Base-by-base conservation (phyloP, 2,329 filamentous ascomycete genomes). In the Ustulina deusta region DNA sequence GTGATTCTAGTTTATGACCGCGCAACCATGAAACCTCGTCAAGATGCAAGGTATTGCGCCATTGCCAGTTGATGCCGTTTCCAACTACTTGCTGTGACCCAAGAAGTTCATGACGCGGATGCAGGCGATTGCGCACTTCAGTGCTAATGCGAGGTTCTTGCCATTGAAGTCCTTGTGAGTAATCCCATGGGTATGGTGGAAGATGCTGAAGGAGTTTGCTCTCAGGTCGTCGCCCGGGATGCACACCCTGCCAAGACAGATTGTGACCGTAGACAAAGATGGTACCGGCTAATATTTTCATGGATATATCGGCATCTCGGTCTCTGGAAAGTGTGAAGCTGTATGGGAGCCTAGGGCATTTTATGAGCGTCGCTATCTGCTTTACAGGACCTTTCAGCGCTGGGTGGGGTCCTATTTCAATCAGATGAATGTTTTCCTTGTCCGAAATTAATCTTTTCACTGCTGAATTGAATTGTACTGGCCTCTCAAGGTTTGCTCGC, bases 21-120 rank as follows among this genome's bases (percentile, higher is more conserved):
- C 34, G 15, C 1, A 66, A 34, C 63, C 63, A 66, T 0, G 63
- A 58, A 0, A 57, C 38, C 15, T 61, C 62, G 5, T 25, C 29
- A 1, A 7, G 25, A 5, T 32, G 2, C 2, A 49, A 6, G 1
- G 65, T 32, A 11, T 15, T 74, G 1, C 71, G 60, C 69, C 69
- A 75, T 0, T 5, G 44, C n/a, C 15, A 69, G 20, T 72, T 54
- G 2, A 74, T 65, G 0, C 63, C 69, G 15, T 73, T 71, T 0
- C 67, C 70, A 1, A 65, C 51, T 1, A 56, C 56, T 11, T 29
- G 29, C 5, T 2, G 2, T 11, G 73, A 69, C 0, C 83, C 83
- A 0, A 84, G 67, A 0, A 85, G 73, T 55, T 83, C 81, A 34
- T 82, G 80, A 0, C 79, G 75, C 0, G 77, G 72, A 32, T 77